phyloP scores from a whole-genome alignment of 2,329 filamentous ascomycete species.

The Hymenoscyphus scutula region DNA sequence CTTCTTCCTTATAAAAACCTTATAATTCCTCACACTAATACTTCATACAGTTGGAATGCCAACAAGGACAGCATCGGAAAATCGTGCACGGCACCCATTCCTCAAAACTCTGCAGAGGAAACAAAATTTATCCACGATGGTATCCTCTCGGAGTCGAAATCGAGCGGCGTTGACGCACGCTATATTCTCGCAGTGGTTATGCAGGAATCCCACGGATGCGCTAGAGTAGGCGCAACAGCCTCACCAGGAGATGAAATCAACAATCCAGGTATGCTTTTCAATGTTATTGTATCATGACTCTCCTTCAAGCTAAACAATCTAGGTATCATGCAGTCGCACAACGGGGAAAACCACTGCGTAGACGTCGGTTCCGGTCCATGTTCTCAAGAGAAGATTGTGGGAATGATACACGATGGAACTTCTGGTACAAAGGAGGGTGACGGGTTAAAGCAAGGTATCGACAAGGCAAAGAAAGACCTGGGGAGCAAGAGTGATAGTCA shows the following conservation, averaged over 20 bases:
- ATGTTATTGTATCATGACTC: too few relatives aligned
- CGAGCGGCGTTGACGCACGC: constrained; percentile 27
- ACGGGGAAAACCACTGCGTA: constrained; percentile 10
- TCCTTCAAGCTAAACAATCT: too few relatives aligned
- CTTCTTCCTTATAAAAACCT: neutral
- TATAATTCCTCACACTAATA: neutral
- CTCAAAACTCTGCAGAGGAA: constrained; percentile 11
- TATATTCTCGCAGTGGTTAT: constrained; percentile 36
- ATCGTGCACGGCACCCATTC: neutral
- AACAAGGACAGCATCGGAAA: constrained; percentile 1
- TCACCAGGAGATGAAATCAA: neutral
- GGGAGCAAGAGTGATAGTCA: neutral
- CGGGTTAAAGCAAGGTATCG: constrained; percentile 1
- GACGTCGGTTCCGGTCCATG: constrained; percentile 6
- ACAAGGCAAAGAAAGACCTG: neutral
- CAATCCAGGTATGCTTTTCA: constrained; percentile 23
- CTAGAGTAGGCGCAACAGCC: constrained; percentile 14
- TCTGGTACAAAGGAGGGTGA: constrained; percentile 4
- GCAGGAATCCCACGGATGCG: constrained; percentile 35
- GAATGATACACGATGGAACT: constrained; percentile 12
- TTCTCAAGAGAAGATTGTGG: constrained; percentile 1
- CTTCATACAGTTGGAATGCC: neutral
- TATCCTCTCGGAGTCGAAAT: constrained; percentile 5
- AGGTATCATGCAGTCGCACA: constrained; percentile 29
- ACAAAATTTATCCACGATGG: constrained; percentile 3